These are phyloP conservation scores for Solanum lycopersicoides DNA, from an alignment of 257 asterid genomes.

Conservation along the genomic window DNA sequence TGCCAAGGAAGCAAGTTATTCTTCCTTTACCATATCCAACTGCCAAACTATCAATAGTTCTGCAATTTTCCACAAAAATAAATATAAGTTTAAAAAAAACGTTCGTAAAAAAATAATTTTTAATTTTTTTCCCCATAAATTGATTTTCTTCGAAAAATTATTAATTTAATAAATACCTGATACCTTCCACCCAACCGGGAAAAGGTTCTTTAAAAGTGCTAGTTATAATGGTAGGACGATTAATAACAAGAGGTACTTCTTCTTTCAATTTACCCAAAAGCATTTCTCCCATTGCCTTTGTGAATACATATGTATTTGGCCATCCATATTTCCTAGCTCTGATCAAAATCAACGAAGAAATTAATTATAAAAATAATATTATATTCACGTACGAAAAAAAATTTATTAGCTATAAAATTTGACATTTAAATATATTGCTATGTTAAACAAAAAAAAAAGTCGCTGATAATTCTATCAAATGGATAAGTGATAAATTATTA, in stretches of 20 bases:
- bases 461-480: neutral
- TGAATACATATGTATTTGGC: slow-evolving; percentile 77
- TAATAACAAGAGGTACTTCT: slow-evolving; percentile 37
- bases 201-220: slow-evolving; percentile 72
- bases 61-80: slow-evolving; percentile 8
- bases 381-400: neutral
- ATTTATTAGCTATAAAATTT: neutral
- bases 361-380: neutral
- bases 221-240: slow-evolving; percentile 67
- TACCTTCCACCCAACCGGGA: slow-evolving; percentile 87
- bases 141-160: neutral
- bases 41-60: slow-evolving; percentile 80
- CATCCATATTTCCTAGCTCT: slow-evolving; percentile 68
- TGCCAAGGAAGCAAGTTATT: slow-evolving; percentile 52
- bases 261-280: slow-evolving; percentile 30
- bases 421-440: neutral
- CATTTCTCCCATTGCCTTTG: slow-evolving; percentile 89
- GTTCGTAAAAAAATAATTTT: neutral
- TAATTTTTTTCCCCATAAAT: no score
- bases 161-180: slow-evolving; percentile 30
- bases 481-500: neutral
- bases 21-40: slow-evolving; percentile 88
- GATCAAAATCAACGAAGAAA: neutral
- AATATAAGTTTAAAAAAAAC: neutral
- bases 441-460: neutral